Evolutionary conservation across 2,329 filamentous ascomycete species (phyloP), one percentile per base, ranked within the genome.

Genomic region (Allantophomopsis lycopodina): DNA sequence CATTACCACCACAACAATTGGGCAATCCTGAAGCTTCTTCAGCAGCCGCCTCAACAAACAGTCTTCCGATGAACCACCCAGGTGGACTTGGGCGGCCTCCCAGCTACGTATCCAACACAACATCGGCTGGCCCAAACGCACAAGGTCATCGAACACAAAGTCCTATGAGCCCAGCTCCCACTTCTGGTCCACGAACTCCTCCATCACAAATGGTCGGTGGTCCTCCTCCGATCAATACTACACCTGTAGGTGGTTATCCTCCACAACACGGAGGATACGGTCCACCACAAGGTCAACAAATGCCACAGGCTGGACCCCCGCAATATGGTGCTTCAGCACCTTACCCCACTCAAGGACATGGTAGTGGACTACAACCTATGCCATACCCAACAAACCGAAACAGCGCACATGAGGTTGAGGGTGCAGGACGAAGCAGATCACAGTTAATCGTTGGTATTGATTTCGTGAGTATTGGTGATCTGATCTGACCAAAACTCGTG

Each of bases 391-490:
- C 54, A 38, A 49, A 48, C 36, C 47, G 54, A 43, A 51, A 64
- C 52, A 63, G 64, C 51, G 64, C 66, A 13, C 71, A 73, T 35
- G 89, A 96, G 61, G 83, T 94, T 30, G 86, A 94, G 53, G 88
- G 84, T 43, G 84, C 79, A 52, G 86, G 81, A 54, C 78, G 85
- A 58, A 94, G 81, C 66, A 95, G 95, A 69, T 84, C 91, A 39
- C 91, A 96, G 67, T 70, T 98, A 54, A 98, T 98, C 60, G 91
- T 98, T 40, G 91, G 91, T 50, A 96, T 98, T 58, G 91, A 98
- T 64, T 98, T 98, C 70, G 91, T 94, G 67, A 66, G 79, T 62
- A 40, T 37, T 13, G 39, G 8, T n/a, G 35, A 6, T 8, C 5
- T 16, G 15, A 14, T 21, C 35, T 48, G 15, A 43, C 42, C 16